Base-by-base conservation (phyloP, 805 yeast genomes). In the Candida suzukii region DNA sequence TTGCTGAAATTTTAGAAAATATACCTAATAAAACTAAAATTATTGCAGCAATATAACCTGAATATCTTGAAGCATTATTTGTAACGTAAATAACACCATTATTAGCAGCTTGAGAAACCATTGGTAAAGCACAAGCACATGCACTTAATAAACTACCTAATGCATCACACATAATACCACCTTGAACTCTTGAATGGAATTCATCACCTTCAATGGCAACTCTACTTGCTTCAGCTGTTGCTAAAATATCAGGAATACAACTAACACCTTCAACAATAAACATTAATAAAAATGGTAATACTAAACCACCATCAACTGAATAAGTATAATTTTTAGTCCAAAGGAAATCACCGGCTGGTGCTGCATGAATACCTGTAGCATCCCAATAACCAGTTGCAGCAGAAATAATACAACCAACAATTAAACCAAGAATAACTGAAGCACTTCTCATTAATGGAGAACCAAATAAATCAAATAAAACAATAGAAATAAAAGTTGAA, bases 361-460 rank as follows among this genome's bases (percentile, higher is more conserved):
- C 90, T 25, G 63, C 61, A 34, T 71, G 70, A 48, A 86, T 79
- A 11, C 63, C 53, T 9, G 67, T 49, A 38, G 67, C 66, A 47
- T 73, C 73, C 58, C 84, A 86, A 63, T 86, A 86, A n/a, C 87
- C 87, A 57, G 80, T 71, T 9, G 88, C 95, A 39, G 90, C 91
- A 27, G 88, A 88, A 34, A 86, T 85, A 45, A 86, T 81, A 65
- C 95, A 84, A 12, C 95, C 95, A 30, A 83, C 74, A 18, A 86
- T 58, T 37, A 85, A 67, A 9, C 95, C 95, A 29, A 79, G 61
- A 47, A 85, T 80, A 35, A 85, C 88, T 1, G 95, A 85, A 68
- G 91, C 83, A 3, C 88, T 80, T 53, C 81, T 83, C 87, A 85
- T 80, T 52, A 85, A 78, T 31, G 95, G 95, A 12, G 95, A 75